These are phyloP conservation scores for Russula sp. DNA, from an alignment of 768 basidiomycete species.

Conservation along the genomic window DNA sequence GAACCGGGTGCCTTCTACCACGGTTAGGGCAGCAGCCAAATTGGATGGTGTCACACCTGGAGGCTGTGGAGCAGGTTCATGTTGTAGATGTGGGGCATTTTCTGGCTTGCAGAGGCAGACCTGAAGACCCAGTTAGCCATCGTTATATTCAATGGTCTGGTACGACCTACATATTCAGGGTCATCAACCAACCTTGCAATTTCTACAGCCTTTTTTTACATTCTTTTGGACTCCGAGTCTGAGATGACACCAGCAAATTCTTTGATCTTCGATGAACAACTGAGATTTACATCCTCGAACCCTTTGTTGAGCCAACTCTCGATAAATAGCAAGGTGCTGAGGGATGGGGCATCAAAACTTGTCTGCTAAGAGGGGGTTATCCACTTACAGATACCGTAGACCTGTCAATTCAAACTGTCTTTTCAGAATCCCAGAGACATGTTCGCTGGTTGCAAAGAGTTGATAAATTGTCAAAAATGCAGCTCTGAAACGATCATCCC, in stretches of 20 bases:
- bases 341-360: background rate
- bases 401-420: constrained; percentile 1
- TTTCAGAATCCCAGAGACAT: constrained; percentile 7
- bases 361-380: background rate
- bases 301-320: constrained; percentile 17
- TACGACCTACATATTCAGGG: constrained; percentile 2
- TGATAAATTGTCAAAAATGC: constrained; percentile 12
- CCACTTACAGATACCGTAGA: constrained; percentile 7
- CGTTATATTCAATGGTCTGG: background rate
- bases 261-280: constrained; percentile 3
- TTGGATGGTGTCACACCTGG: background rate
- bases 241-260: background rate
- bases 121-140: background rate
- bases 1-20: constrained; percentile 13
- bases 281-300: constrained; percentile 11
- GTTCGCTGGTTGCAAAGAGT: constrained; percentile 6
- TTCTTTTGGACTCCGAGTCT: constrained; percentile 1
- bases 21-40: constrained; percentile 9
- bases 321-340: constrained; percentile 14
- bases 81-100: background rate
- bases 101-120: constrained; percentile 3
- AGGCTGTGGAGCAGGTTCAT: background rate
- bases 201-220: constrained; percentile 10
- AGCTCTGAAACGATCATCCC: background rate
- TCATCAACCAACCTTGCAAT: background rate